Evolutionary conservation across 2,329 filamentous ascomycete genomes (phyloP), one percentile per base, ranked within the genome.

Genomic region (Juglanconis juglandina): DNA sequence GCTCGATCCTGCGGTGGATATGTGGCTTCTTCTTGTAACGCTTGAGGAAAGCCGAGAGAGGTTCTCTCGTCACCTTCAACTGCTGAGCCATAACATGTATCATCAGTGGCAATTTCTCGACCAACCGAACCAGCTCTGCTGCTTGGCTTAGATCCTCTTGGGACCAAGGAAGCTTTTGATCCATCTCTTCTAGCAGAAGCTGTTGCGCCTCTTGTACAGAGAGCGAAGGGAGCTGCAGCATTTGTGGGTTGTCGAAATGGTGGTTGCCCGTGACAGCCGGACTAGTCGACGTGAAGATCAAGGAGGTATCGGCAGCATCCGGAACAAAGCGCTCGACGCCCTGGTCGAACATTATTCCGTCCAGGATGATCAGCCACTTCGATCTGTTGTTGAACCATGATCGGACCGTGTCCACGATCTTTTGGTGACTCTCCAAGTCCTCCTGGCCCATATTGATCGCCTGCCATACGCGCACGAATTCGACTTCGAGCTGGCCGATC

Each of bases 241-340:
- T 76, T 71, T 78, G 80, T 63, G 74, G 87, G 73, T 79, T 88
- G 77, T 80, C 85, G 73, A 76, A 89, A 61, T 75, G 81, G 70
- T 79, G 82, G 69, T 78, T 83, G 70, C 79, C 85, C 1, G 75
- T 75, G 13, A 78, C 75, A 4, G 83, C 83, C 44, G 79, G 78
- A 65, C 89, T 85, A 0, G 88, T 83, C 0, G 87, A 89, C 0
- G 87, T 90, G 66, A 87, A 88, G 33, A 91, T 87, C 52, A 90
- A 80, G 66, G 83, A 85, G 13, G 85, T 87, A 58, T 84, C 80
- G 62, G 76, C 79, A 34, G 79, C 80, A 65, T 87, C 86, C 0
- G 88, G 88, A n/a, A 91, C 83, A 63, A 87, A 88, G 42, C 80
- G 75, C 52, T 78, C 75, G 32, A 90, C 79, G 1, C 79, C 78